phyloP scores from a whole-genome alignment of 1,284 basidiomycete species.

The Boletus holoroseus region DNA sequence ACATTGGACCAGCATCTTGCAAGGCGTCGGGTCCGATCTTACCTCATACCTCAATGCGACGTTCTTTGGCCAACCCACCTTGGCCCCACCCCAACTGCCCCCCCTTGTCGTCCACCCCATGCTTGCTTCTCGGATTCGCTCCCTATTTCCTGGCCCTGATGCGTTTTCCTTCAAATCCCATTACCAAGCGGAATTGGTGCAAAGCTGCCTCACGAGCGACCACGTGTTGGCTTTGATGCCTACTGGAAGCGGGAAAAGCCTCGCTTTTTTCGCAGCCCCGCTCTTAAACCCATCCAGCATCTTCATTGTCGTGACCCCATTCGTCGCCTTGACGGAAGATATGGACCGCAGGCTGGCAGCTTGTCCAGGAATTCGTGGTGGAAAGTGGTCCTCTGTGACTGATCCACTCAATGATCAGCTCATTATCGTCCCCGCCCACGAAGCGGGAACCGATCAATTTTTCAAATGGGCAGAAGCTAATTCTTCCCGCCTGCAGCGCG shows the following conservation, averaged over 20 bases:
- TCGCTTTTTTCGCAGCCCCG: slow-evolving; percentile 16
- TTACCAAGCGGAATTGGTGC: slow-evolving; percentile 3
- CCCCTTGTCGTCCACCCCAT: neutral
- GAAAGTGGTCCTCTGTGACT: neutral
- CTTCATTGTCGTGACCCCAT: slow-evolving; percentile 18
- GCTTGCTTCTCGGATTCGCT: neutral
- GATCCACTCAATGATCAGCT: too few relatives aligned
- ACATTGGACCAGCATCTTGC: too few relatives aligned
- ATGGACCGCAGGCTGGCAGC: neutral
- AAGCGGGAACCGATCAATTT: too few relatives aligned
- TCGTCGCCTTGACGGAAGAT: neutral
- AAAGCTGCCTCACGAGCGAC: neutral
- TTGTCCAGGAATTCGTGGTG: neutral
- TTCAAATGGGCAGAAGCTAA: too few relatives aligned
- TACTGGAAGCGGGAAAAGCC: slow-evolving; percentile 22
- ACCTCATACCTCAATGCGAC: too few relatives aligned
- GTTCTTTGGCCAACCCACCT: too few relatives aligned
- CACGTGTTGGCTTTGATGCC: slow-evolving; percentile 19
- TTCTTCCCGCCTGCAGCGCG: too few relatives aligned
- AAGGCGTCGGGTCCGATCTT: too few relatives aligned
- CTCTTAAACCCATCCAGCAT: slow-evolving; percentile 3
- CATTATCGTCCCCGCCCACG: too few relatives aligned
- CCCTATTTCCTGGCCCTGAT: neutral
- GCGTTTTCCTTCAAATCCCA: neutral
- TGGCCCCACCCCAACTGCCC: too few relatives aligned